phyloP scores from a whole-genome alignment of 768 basidiomycete genomes.

The Mycena amicta region DNA sequence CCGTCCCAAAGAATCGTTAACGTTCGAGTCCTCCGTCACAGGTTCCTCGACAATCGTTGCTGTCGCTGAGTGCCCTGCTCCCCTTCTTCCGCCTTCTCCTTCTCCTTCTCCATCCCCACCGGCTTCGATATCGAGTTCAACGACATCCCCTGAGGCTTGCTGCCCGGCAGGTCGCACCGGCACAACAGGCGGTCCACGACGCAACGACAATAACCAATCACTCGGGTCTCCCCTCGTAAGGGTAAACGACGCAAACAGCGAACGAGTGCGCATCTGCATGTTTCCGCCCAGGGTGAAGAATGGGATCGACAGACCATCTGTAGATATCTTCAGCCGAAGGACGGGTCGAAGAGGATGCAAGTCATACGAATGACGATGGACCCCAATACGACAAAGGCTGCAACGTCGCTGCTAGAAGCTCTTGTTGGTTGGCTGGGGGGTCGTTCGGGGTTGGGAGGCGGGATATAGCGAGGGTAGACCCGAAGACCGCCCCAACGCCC shows the following conservation, averaged over 20 bases:
- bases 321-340: too few species aligned
- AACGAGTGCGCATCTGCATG: slow-evolving; percentile 48
- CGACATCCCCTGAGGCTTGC: not conserved
- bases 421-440: slow-evolving; percentile 69
- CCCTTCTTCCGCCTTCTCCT: too few species aligned
- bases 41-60: not conserved
- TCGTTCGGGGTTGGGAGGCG: slow-evolving; percentile 57
- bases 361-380: slow-evolving; percentile 82
- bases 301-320: slow-evolving; percentile 73
- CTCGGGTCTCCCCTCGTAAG: slow-evolving; percentile 33
- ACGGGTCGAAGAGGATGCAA: not conserved
- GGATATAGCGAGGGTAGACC: slow-evolving; percentile 71
- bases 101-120: too few species aligned
- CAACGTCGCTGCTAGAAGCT: slow-evolving; percentile 70
- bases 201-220: slow-evolving; percentile 48
- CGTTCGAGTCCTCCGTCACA: not conserved
- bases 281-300: slow-evolving; percentile 59
- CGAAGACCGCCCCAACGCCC: slow-evolving; percentile 92
- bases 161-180: too few species aligned
- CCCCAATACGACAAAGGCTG: slow-evolving; percentile 83
- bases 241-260: slow-evolving; percentile 47
- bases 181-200: slow-evolving; percentile 23
- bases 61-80: not conserved
- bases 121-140: not conserved
- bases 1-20: too few species aligned